Evolutionary conservation across 2,329 filamentous ascomycete genomes (phyloP).

Genomic region (Nemania sp.): DNA sequence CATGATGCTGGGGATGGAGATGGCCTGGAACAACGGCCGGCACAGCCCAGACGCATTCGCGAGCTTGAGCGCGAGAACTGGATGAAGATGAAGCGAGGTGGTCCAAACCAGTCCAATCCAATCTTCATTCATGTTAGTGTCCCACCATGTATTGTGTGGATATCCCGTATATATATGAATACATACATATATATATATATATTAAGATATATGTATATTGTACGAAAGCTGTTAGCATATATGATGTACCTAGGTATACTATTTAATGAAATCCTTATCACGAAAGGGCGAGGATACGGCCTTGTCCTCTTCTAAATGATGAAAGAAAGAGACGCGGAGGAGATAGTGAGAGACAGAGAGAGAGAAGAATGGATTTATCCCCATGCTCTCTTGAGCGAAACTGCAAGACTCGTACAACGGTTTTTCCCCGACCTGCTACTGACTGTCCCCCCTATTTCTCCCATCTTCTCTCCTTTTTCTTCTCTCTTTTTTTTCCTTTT

Average conservation of each 20-base stretch:
- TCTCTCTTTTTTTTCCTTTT: neutral
- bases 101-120: too few relatives aligned
- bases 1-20: slow-evolving; percentile 66
- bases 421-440: too few relatives aligned
- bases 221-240: slow-evolving; percentile 32
- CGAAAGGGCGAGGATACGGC: slow-evolving; percentile 16
- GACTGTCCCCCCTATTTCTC: too few relatives aligned
- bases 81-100: slow-evolving; percentile 42
- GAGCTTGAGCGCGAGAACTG: slow-evolving; percentile 68
- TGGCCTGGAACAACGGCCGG: slow-evolving; percentile 69
- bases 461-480: too few relatives aligned
- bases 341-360: neutral
- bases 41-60: slow-evolving; percentile 83
- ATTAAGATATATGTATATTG: slow-evolving; percentile 30
- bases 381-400: neutral
- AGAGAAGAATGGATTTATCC: neutral
- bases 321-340: neutral
- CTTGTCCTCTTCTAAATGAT: slow-evolving; percentile 15
- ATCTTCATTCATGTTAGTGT: neutral
- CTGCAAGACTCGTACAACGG: too few relatives aligned
- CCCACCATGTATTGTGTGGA: neutral
- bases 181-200: slow-evolving; percentile 19
- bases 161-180: slow-evolving; percentile 12
- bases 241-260: slow-evolving; percentile 31
- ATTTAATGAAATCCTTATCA: slow-evolving; percentile 29